These are phyloP conservation scores for Cyclotella choctawhatcheeana DNA, from an alignment of 108 stramenopile genomes.

Conservation along the genomic window DNA sequence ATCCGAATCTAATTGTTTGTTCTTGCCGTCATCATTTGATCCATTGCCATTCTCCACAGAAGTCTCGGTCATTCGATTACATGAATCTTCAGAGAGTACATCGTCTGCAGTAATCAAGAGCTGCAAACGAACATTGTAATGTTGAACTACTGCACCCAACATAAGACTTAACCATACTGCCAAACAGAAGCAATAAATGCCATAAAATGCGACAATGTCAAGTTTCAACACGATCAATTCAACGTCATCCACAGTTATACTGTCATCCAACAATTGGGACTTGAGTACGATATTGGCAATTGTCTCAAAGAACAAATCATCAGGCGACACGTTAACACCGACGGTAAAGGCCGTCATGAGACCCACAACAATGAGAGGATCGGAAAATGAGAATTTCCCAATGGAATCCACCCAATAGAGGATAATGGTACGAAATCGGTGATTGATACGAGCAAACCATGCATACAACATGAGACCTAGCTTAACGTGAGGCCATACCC, in stretches of 20 bases:
- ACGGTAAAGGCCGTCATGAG: neutral
- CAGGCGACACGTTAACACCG: neutral
- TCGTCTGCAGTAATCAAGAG: neutral
- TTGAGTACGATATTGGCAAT: neutral
- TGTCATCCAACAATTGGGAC: neutral
- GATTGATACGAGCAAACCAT: neutral
- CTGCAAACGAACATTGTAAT: neutral
- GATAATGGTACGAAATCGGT: neutral
- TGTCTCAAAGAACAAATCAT: neutral
- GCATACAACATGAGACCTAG: neutral
- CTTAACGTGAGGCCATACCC: neutral
- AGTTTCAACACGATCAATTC: neutral
- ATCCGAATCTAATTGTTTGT: neutral
- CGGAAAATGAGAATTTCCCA: neutral
- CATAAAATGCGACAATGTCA: neutral
- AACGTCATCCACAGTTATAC: neutral
- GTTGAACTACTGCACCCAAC: neutral
- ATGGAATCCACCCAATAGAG: neutral
- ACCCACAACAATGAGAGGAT: neutral
- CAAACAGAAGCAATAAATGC: neutral
- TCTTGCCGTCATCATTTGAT: neutral
- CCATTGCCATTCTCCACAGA: neutral
- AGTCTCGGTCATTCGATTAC: neutral
- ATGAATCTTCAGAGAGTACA: neutral
- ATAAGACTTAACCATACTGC: neutral